A percentile compares a stretch with the other conserved stretches of the same genome.
These are phyloP conservation scores for Collybia mongolica DNA, from an alignment of 768 basidiomycete genomes.

Conservation along the genomic window DNA sequence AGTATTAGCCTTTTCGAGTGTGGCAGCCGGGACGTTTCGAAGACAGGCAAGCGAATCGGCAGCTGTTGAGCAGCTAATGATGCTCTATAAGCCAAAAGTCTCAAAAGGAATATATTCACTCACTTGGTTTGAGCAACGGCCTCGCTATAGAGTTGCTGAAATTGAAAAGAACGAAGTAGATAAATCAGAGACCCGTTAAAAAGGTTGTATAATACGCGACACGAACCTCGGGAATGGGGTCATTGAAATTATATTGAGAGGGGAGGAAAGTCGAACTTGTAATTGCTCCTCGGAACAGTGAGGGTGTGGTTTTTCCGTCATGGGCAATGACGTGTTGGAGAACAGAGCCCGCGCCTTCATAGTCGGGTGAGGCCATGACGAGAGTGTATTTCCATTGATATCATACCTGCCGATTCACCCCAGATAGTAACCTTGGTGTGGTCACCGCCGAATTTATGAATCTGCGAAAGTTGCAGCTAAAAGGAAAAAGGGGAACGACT, in stretches of 20 bases:
- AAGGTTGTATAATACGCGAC: background rate
- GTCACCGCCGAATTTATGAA: constrained; percentile 36
- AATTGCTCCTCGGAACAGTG: constrained; percentile 40
- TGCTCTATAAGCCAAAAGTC: background rate
- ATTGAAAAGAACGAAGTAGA: background rate
- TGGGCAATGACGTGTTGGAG: constrained; percentile 46
- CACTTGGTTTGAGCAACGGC: constrained; percentile 31
- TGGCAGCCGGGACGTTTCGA: constrained; percentile 24
- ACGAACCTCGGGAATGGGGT: constrained; percentile 23
- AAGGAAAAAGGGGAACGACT: background rate
- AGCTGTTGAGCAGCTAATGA: constrained; percentile 28
- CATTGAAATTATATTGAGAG: constrained; percentile 42
- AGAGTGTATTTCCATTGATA: background rate
- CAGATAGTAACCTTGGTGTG: constrained; percentile 34
- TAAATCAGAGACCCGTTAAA: background rate
- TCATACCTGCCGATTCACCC: constrained; percentile 34
- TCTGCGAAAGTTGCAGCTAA: constrained; percentile 19
- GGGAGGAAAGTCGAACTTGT: constrained; percentile 42
- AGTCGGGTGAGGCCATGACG: background rate
- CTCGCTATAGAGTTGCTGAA: constrained; percentile 25
- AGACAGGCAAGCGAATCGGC: constrained; percentile 37
- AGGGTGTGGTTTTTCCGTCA: constrained; percentile 40
- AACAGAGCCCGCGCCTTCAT: constrained; percentile 44
- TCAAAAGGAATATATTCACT: background rate
- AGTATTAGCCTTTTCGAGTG: constrained; percentile 29